Evolutionary conservation across 495 filamentous ascomycete species (phyloP), one percentile per base, ranked within the genome.

Genomic region (Aspergillus bertholletiae): DNA sequence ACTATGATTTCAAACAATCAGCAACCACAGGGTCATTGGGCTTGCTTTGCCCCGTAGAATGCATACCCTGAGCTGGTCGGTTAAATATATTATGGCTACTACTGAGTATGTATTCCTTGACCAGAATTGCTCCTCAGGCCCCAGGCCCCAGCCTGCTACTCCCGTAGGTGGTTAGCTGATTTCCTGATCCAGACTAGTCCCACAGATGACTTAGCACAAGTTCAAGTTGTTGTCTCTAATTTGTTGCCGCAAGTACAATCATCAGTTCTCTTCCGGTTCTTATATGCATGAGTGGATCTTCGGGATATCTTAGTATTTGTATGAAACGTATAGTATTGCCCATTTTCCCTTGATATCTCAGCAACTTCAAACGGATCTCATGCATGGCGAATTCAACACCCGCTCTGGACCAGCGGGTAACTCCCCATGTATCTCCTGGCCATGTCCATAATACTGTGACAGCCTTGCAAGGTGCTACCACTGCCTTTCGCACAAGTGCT

Each of bases 381-480:
- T 66, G 64, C 65, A 72, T 70, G 70, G 66, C 64, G 59, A 66
- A 59, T 57, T 59, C 60, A 55, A 60, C 53, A 23, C 46, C 65
- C 53, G 60, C 63, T 51, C 51, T 54, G 57, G 67, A 69, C 66
- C 71, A 58, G 51, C 64, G 66, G 61, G 54, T 64, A 58, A 34
- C 61, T 58, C 54, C 64, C 54, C 59, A 55, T 59, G 51, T 53
- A 51, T 56, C 56, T 57, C 63, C 57, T 57, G 59, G 62, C 46
- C 53, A 62, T 57, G 59, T 56, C 53, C 46, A 47, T 17, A 5
- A 27, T 7, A 24, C 51, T 30, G 11, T 54, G 15, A 51, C 57
- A 28, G 74, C 73, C 7, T 51, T 71, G 39, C 68, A 71, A 58
- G 74, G 73, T 53, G 74, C 74, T 49, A 60, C 67, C 27, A 58